Evolutionary conservation across 2,329 filamentous ascomycete genomes (phyloP).

Genomic region (Nannizziopsis barbatae): DNA sequence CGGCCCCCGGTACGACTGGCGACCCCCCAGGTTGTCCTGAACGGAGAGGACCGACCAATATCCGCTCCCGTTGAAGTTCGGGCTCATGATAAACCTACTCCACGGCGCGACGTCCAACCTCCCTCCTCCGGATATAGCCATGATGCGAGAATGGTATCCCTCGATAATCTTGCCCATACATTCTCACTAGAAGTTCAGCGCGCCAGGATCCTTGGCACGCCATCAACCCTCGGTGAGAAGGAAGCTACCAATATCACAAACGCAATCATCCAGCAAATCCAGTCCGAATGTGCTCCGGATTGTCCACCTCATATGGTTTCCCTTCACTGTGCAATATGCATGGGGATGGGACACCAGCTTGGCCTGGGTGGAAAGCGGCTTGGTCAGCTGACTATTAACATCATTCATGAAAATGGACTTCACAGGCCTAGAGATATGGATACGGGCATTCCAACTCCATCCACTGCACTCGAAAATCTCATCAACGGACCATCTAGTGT

Average conservation of each 20-base stretch:
- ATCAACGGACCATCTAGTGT: background rate
- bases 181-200: conserved; percentile 26
- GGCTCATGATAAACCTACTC: background rate
- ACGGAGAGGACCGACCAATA: conserved; percentile 2
- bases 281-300: conserved; percentile 21
- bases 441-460: background rate
- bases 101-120: background rate
- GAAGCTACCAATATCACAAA: conserved; percentile 27
- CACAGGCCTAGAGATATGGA: background rate
- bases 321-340: conserved; percentile 25
- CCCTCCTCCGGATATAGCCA: background rate
- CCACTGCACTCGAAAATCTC: background rate
- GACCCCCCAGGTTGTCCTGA: conserved; percentile 28
- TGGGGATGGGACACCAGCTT: conserved; percentile 29
- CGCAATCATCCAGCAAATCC: conserved; percentile 25
- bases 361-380: conserved; percentile 22
- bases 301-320: conserved; percentile 19
- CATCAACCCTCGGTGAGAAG: conserved; percentile 20
- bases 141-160: conserved; percentile 9
- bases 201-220: conserved; percentile 23
- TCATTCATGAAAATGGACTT: conserved; percentile 12
- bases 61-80: background rate
- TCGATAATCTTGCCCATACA: conserved; percentile 25
- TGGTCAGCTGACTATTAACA: conserved; percentile 22
- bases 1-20: conserved; percentile 34